phyloP scores from a whole-genome alignment of 2,329 filamentous ascomycete genomes.

The Zalaria sp. region DNA sequence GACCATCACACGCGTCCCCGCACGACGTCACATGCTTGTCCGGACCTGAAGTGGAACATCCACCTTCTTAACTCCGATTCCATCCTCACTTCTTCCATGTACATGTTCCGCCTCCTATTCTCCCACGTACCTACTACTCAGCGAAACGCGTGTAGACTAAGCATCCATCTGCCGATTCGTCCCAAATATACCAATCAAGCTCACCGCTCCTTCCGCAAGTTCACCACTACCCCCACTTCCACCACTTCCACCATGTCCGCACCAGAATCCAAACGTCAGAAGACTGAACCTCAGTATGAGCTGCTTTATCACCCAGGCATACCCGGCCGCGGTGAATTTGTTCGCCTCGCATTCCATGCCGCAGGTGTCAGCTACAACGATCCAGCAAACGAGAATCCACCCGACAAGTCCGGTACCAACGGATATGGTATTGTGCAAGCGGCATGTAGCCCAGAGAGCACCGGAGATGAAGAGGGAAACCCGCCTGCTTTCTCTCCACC shows the following conservation, averaged over 20 bases:
- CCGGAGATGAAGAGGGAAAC: slow-evolving; percentile 39
- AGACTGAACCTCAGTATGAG: slow-evolving; percentile 30
- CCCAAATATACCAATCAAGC: too few species aligned
- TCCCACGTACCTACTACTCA: too few species aligned
- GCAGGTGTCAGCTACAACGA: slow-evolving; percentile 51
- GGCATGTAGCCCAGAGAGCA: slow-evolving; percentile 29
- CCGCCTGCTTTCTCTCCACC: slow-evolving; percentile 55
- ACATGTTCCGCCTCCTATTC: too few species aligned
- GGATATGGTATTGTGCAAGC: slow-evolving; percentile 38
- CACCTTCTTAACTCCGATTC: too few species aligned
- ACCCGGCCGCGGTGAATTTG: slow-evolving; percentile 60
- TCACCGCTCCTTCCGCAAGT: too few species aligned
- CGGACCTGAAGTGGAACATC: too few species aligned
- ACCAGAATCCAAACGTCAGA: slow-evolving; percentile 4
- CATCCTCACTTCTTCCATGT: too few species aligned
- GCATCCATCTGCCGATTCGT: too few species aligned
- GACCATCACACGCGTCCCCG: too few species aligned
- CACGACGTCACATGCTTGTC: too few species aligned
- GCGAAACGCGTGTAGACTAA: too few species aligned
- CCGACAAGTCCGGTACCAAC: slow-evolving; percentile 30
- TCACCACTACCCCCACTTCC: neutral
- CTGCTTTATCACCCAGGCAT: slow-evolving; percentile 59
- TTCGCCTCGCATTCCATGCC: slow-evolving; percentile 61
- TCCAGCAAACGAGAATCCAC: slow-evolving; percentile 30
- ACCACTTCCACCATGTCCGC: slow-evolving; percentile 2